Evolutionary conservation across 495 filamentous ascomycete species (phyloP), one percentile per base, ranked within the genome.

Genomic region (Penicillium ochrochloron): DNA sequence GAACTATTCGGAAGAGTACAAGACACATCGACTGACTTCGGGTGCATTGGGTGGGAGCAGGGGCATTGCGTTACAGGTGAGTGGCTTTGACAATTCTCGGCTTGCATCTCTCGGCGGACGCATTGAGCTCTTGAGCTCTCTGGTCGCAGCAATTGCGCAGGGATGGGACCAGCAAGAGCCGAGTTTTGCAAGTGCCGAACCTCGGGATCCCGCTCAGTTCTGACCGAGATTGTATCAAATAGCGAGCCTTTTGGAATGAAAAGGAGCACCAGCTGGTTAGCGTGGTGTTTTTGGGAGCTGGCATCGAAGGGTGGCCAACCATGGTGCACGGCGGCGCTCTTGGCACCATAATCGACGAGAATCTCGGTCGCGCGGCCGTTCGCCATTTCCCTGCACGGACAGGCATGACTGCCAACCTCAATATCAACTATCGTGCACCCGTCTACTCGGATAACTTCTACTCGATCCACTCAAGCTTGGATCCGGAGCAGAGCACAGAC

Each of bases 241-340:
- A 82, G 80, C 76, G 64, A 72, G 67, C 82, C 5, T 89, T 86
- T 64, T 86, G 76, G 76, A 84, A 86, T 62, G 66, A 78, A 23
- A 77, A 77, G 46, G 80, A 80, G 41, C 71, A 80, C 48, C 76
- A 76, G 62, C 64, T 83, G 5, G 63, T 84, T 42, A 83, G 76
- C 60, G 73, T 94, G 17, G 78, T 93, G 19, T 89, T 78, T 71
- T 84, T 94, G 44, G 92, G 92, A 34, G 51, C 71, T 1, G 85
- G 79, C 15, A 69, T 88, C 23, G 78, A 86, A 35, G 91, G 92
- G 2, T 94, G 90, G 89, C 91, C 90, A n/a, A 84, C 84, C 2
- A 78, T 92, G 23, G 86, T 89, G 57, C 92, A 96, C 76, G 92
- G 92, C 19, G 92, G 92, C 19, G 80, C 83, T 3, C 80, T 92